Base-by-base conservation (phyloP, 192 early-diverging fungal species). In the Coemansia sp. region DNA sequence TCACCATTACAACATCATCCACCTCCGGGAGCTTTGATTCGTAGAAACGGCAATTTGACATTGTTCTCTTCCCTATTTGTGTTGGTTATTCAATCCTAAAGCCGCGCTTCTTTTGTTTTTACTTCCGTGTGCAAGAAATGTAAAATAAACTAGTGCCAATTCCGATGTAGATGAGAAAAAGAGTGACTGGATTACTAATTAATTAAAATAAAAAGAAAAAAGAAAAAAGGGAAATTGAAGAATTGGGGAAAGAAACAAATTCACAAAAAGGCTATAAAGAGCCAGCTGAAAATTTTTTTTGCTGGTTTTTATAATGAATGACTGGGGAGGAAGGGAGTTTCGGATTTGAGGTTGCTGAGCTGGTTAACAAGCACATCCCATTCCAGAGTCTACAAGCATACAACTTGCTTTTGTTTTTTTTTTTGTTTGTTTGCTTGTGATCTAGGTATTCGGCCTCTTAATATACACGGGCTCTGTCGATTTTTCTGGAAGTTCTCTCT, bases 1-100 rank as follows among this genome's bases (percentile, higher is more conserved):
- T 97, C 68, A 94, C 97, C 93, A 98, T 97, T 58, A 99, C 96
- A 42, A 96, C 87, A 66, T 95, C 91, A 57, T 97, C 95, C 41
- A 92, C 89, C 84, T 97, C 90, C 39, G 97, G 97, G 84, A 91
- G 97, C 74, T 88, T 87, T 67, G 90, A 86, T 80, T 95, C 92
- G 87, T 99, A 99, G 89, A 95, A 96, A 67, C 95, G 93, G 84
- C 92, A 97, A 45, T 65, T 48, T 22, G 61, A 57, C 68, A 67
- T 71, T 41, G 71, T 71, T 54, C 10, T 58, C 37, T 48, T 18
- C 32, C 32, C 32, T 32, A 32, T 32, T 32, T 32, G 32, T 32
- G 32, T 32, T 32, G 32, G 32, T 32, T 32, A 4, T 32, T 32
- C 32, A 32, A 32, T 32, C 32, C 32, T 32, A 32, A 47, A 46